Conservation (phyloP, 2,329 filamentous ascomycete genomes). For the Ceratocystis cubensis region DNA sequence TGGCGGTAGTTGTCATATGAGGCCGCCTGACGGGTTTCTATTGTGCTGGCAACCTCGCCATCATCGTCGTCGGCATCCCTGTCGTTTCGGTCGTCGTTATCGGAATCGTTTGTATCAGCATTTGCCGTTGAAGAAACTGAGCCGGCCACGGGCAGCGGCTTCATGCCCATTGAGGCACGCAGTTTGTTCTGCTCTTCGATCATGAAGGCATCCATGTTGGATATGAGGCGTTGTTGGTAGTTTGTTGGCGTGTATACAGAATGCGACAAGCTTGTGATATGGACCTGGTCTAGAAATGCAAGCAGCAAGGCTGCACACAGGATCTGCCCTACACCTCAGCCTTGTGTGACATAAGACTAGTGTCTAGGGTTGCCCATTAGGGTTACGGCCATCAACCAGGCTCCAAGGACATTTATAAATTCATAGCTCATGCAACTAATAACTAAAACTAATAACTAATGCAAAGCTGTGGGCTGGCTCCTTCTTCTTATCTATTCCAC, state of each 20-base stretch:
- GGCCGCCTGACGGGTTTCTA: slow-evolving; percentile 66
- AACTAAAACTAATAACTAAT: too few relatives aligned
- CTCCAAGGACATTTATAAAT: neutral
- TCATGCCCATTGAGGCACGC: slow-evolving; percentile 76
- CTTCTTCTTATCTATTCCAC: too few relatives aligned
- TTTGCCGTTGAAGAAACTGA: slow-evolving; percentile 30
- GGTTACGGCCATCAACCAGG: neutral
- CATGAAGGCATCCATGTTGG: slow-evolving; percentile 51
- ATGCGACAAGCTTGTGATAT: slow-evolving; percentile 12
- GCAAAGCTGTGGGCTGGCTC: too few relatives aligned
- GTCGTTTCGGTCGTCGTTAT: slow-evolving; percentile 38
- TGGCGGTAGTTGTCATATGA: slow-evolving; percentile 61
- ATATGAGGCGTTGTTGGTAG: neutral
- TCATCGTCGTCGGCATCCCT: slow-evolving; percentile 40
- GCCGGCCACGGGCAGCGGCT: slow-evolving; percentile 75
- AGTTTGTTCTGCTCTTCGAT: slow-evolving; percentile 93
- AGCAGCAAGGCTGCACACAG: neutral
- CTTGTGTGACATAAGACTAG: neutral
- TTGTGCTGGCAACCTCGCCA: slow-evolving; percentile 64
- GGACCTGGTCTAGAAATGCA: neutral
- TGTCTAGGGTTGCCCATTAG: neutral
- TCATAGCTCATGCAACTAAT: too few relatives aligned
- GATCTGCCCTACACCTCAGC: neutral
- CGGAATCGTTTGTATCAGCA: slow-evolving; percentile 23
- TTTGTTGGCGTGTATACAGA: neutral